A percentile compares a stretch with the other conserved stretches of the same genome.
phyloP scores from a whole-genome alignment of 768 basidiomycete genomes.

The Termitomyces sp. region DNA sequence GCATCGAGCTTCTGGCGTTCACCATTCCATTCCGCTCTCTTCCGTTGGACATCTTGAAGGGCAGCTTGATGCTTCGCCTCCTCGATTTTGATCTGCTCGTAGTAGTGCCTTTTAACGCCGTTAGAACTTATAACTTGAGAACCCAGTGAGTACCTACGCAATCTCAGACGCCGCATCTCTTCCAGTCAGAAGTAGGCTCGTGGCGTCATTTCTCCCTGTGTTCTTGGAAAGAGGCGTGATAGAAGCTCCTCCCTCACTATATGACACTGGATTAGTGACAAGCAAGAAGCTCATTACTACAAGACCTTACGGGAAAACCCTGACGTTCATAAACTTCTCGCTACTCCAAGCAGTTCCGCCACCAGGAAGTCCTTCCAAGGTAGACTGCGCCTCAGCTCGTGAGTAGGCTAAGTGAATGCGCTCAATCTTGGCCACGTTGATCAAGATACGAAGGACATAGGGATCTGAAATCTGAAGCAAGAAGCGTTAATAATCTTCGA shows the following conservation, averaged over 20 bases:
- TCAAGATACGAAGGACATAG: conserved; percentile 75
- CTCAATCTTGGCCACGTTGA: conserved; percentile 77
- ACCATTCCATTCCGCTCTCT: conserved; percentile 28
- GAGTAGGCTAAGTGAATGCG: conserved; percentile 59
- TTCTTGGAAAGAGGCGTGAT: conserved; percentile 38
- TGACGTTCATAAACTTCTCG: conserved; percentile 57
- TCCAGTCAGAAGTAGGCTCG: conserved; percentile 52
- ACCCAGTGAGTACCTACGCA: conserved; percentile 32
- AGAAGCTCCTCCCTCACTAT: conserved; percentile 68
- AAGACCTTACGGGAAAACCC: conserved; percentile 58
- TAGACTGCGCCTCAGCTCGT: conserved; percentile 62
- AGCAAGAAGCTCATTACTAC: not conserved
- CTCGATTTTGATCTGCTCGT: conserved; percentile 34
- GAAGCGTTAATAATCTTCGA: not conserved
- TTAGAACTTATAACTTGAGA: not conserved
- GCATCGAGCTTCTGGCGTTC: conserved; percentile 28
- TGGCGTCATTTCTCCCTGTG: conserved; percentile 30
- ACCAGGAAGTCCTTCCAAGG: conserved; percentile 39
- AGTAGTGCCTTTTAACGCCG: conserved; percentile 40
- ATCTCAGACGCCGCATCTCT: conserved; percentile 49
- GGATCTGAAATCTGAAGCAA: conserved; percentile 66
- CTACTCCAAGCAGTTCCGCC: conserved; percentile 64
- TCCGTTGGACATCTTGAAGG: conserved; percentile 24
- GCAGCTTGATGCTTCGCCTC: conserved; percentile 37
- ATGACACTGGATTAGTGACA: not conserved